These are phyloP conservation scores for Acanthamoeba polyphaga DNA, from an alignment of 208 protist genomes.

Conservation along the genomic window DNA sequence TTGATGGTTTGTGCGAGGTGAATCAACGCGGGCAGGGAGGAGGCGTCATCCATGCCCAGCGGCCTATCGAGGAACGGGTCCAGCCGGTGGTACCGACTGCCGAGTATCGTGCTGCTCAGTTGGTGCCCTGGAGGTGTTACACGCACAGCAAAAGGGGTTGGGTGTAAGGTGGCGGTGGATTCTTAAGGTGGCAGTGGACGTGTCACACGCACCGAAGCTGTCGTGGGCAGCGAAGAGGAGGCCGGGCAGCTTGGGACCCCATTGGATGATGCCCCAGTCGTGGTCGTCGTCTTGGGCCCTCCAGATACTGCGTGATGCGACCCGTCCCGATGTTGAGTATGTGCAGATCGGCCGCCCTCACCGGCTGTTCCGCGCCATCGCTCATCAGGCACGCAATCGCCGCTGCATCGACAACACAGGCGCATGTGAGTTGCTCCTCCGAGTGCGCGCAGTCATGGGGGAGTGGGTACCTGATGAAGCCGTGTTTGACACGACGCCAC, in stretches of 20 bases:
- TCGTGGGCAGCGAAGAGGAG: conserved; percentile 52
- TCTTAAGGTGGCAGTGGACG: no score
- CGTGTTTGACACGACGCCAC: conserved; percentile 47
- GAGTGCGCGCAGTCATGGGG: no score
- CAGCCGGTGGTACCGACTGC: conserved; percentile 19
- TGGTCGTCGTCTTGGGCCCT: conserved; percentile 59
- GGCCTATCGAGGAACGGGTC: conserved; percentile 5
- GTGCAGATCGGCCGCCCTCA: not conserved
- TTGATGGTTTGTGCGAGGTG: conserved; percentile 50
- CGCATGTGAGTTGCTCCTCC: no score
- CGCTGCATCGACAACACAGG: not conserved
- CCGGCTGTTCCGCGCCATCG: conserved; percentile 16
- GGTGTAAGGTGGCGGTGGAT: not conserved
- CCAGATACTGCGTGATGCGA: conserved; percentile 17
- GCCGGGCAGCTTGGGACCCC: conserved; percentile 65
- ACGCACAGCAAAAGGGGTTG: not conserved
- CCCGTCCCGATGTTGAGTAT: conserved; percentile 14
- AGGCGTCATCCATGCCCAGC: conserved; percentile 50
- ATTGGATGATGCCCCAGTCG: conserved; percentile 73
- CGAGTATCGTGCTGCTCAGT: not conserved
- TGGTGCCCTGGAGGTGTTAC: not conserved
- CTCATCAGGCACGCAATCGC: conserved; percentile 18
- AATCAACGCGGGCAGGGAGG: conserved; percentile 18
- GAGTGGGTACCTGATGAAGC: not conserved
- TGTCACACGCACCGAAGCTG: conserved; percentile 2